phyloP scores from a whole-genome alignment of 225 moss, liverwort and hornwort genomes.

The Bryum argenteum region DNA sequence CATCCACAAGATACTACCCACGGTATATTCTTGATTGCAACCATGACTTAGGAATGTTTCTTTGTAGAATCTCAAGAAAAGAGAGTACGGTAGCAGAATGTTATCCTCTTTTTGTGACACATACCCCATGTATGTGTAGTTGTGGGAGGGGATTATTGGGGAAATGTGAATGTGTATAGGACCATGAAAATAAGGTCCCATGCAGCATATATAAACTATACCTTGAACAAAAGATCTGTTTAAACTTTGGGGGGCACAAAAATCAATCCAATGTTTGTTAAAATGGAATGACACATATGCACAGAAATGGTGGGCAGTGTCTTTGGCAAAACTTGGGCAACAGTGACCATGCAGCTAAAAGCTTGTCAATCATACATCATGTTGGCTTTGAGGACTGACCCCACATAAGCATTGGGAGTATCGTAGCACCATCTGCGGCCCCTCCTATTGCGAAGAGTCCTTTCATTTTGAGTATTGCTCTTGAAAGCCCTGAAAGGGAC shows the following conservation, averaged over 20 bases:
- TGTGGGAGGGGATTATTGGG: not conserved
- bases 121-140: not conserved
- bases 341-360: not conserved
- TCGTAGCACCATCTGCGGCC: too few species aligned
- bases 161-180: not conserved
- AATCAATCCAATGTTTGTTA: not conserved
- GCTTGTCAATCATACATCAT: conserved; percentile 6
- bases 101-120: not conserved
- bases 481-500: too few species aligned
- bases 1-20: too few species aligned
- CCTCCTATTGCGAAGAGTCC: too few species aligned
- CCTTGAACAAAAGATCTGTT: too few species aligned
- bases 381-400: not conserved
- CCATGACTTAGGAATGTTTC: not conserved
- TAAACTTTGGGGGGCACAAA: not conserved
- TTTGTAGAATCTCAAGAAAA: not conserved
- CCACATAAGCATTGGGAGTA: not conserved
- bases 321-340: not conserved
- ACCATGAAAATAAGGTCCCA: too few species aligned
- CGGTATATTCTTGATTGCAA: too few species aligned
- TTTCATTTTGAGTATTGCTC: too few species aligned
- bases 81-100: not conserved
- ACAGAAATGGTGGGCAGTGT: not conserved
- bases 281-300: not conserved
- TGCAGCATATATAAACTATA: too few species aligned